phyloP scores from a whole-genome alignment of 495 filamentous ascomycete genomes.

The Sabuloglossum arenarium region DNA sequence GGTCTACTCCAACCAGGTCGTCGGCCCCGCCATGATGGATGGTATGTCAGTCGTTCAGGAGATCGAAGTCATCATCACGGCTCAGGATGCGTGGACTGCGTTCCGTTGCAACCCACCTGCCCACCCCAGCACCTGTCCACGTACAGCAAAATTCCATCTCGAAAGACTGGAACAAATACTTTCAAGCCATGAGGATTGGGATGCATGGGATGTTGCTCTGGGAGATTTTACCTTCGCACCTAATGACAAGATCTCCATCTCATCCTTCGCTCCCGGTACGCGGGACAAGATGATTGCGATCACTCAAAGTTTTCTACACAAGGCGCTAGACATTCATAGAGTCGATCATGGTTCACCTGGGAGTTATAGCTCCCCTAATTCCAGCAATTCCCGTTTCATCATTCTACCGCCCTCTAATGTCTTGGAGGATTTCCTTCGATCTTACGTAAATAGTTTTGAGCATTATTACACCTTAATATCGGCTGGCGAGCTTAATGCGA shows the following conservation, averaged over 20 bases:
- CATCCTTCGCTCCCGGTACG: constrained; percentile 26
- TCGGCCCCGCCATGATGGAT: constrained; percentile 9
- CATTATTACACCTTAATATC: constrained; percentile 34
- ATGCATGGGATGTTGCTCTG: constrained; percentile 14
- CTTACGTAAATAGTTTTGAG: constrained; percentile 34
- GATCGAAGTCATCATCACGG: constrained; percentile 28
- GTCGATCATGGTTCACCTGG: constrained; percentile 18
- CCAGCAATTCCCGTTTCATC: constrained; percentile 27
- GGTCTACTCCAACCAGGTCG: constrained; percentile 12
- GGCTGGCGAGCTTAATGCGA: constrained; percentile 31
- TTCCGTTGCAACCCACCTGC: constrained; percentile 33
- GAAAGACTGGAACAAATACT: constrained; percentile 31
- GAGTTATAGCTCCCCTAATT: constrained; percentile 3
- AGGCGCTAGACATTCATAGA: constrained; percentile 36
- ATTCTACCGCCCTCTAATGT: constrained; percentile 35
- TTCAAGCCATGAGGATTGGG: constrained; percentile 31
- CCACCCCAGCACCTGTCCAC: constrained; percentile 29
- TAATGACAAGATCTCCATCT: constrained; percentile 24
- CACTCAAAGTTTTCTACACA: constrained; percentile 40
- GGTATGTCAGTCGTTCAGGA: constrained; percentile 18
- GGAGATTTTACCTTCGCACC: constrained; percentile 2
- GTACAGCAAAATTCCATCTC: constrained; percentile 34
- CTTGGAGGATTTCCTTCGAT: constrained; percentile 37
- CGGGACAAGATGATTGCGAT: constrained; percentile 43
- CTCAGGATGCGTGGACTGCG: constrained; percentile 33